These are phyloP conservation scores for Blastobotrys persicus DNA, from an alignment of 1,139 yeast species.

Conservation along the genomic window DNA sequence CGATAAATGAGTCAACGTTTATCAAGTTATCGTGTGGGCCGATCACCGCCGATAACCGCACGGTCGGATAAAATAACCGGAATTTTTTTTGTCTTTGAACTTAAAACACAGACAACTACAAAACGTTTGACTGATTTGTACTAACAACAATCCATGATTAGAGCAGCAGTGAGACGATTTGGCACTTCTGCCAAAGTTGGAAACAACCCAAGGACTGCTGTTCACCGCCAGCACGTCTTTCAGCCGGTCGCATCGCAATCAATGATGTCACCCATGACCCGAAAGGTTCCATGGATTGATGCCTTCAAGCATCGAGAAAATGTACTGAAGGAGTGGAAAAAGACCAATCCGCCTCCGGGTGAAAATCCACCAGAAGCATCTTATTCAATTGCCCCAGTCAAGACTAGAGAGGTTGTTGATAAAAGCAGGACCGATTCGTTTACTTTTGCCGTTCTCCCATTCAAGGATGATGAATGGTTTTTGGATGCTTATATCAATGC, in stretches of 20 bases:
- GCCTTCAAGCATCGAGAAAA: conserved; percentile 74
- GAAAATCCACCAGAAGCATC: conserved; percentile 59
- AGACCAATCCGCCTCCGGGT: conserved; percentile 21
- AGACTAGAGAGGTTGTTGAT: conserved; percentile 65
- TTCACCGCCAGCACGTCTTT: conserved; percentile 28
- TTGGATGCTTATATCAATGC: conserved; percentile 88
- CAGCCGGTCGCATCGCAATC: conserved; percentile 37
- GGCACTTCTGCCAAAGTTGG: neutral
- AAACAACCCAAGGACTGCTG: neutral
- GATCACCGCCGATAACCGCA: neutral
- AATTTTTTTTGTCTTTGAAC: neutral
- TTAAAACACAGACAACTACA: neutral
- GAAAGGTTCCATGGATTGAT: conserved; percentile 69
- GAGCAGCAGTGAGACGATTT: neutral
- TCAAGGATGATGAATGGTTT: conserved; percentile 77
- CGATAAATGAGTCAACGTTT: neutral
- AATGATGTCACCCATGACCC: conserved; percentile 37
- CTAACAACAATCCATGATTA: neutral
- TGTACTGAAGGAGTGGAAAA: conserved; percentile 60
- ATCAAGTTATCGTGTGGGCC: neutral
- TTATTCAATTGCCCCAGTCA: conserved; percentile 54
- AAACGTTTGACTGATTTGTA: neutral
- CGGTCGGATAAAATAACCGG: neutral
- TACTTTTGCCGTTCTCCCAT: conserved; percentile 69
- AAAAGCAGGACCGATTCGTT: conserved; percentile 76